Conservation (phyloP, 768 basidiomycete genomes). For the Macrolepiota dolichaula region DNA sequence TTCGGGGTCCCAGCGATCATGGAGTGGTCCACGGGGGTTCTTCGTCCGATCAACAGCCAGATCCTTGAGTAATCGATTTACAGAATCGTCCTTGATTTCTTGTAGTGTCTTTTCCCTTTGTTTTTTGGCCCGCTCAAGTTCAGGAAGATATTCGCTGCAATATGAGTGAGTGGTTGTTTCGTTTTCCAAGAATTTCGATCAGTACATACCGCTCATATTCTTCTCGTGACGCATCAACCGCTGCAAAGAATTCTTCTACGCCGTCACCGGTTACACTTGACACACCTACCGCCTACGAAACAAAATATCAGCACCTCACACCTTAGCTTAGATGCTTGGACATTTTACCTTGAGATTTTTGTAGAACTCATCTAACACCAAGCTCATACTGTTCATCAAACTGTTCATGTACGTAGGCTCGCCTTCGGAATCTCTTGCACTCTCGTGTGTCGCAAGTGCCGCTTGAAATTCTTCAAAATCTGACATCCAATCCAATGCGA, state of each 20-base stretch:
- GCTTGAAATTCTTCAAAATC: slow-evolving; percentile 96
- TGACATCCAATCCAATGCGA: slow-evolving; percentile 96
- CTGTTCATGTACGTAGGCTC: slow-evolving; percentile 98
- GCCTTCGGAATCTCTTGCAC: slow-evolving; percentile 71
- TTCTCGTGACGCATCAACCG: slow-evolving; percentile 80
- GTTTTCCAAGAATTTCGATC: background rate
- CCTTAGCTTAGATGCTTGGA: background rate
- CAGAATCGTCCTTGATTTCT: slow-evolving; percentile 69
- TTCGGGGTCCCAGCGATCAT: slow-evolving; percentile 63
- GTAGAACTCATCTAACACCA: slow-evolving; percentile 98
- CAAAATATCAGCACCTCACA: background rate
- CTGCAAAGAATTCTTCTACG: slow-evolving; percentile 86
- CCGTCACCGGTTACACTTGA: slow-evolving; percentile 96
- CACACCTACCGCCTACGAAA: slow-evolving; percentile 82
- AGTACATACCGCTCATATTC: slow-evolving; percentile 82
- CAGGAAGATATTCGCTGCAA: slow-evolving; percentile 85
- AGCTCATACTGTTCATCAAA: slow-evolving; percentile 98
- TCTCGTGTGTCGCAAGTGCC: slow-evolving; percentile 71
- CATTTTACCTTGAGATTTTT: slow-evolving; percentile 81
- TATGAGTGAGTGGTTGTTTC: background rate
- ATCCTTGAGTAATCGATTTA: slow-evolving; percentile 77
- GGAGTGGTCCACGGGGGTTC: slow-evolving; percentile 53
- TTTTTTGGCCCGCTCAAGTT: slow-evolving; percentile 69
- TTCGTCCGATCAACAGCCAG: slow-evolving; percentile 67
- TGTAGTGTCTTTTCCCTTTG: slow-evolving; percentile 62